Evolutionary conservation across 768 basidiomycete genomes (phyloP).

Genomic region (Vishniacozyma victoriae): DNA sequence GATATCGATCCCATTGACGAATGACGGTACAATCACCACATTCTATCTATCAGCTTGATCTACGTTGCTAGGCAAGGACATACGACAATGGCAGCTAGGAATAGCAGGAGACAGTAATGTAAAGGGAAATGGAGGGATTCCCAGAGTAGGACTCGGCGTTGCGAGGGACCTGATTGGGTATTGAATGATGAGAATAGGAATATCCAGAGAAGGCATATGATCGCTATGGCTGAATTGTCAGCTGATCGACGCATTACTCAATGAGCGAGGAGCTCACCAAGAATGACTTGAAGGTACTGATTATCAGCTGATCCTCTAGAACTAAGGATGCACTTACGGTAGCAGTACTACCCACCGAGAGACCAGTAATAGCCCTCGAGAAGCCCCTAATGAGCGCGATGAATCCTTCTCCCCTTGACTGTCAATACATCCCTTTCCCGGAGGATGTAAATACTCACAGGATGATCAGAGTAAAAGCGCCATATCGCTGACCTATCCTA

Average conservation of each 20-base stretch:
- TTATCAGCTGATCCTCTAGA: too few relatives aligned
- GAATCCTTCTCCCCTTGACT: conserved; percentile 35
- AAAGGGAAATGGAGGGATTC: conserved; percentile 30
- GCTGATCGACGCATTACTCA: neutral
- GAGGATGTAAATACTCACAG: conserved; percentile 13
- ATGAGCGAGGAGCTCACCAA: conserved; percentile 6
- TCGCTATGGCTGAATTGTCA: conserved; percentile 13
- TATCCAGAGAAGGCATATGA: conserved; percentile 23
- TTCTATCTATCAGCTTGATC: conserved; percentile 19
- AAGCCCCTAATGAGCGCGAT: conserved; percentile 27
- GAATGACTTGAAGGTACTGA: conserved; percentile 25
- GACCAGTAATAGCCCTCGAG: conserved; percentile 24
- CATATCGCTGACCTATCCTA: conserved; percentile 26
- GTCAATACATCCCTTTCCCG: neutral
- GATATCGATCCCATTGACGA: conserved; percentile 15
- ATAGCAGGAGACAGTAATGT: conserved; percentile 25
- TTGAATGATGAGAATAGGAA: conserved; percentile 27
- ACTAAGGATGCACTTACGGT: too few relatives aligned
- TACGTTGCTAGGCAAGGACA: conserved; percentile 1
- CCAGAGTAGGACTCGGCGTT: conserved; percentile 17
- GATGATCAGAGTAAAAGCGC: conserved; percentile 34
- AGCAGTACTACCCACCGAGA: conserved; percentile 10
- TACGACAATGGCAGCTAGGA: conserved; percentile 33
- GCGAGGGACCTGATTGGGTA: conserved; percentile 7
- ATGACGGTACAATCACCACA: conserved; percentile 21